These are phyloP conservation scores for Nicotiana attenuata DNA, from an alignment of 257 asterid genomes.

Conservation along the genomic window DNA sequence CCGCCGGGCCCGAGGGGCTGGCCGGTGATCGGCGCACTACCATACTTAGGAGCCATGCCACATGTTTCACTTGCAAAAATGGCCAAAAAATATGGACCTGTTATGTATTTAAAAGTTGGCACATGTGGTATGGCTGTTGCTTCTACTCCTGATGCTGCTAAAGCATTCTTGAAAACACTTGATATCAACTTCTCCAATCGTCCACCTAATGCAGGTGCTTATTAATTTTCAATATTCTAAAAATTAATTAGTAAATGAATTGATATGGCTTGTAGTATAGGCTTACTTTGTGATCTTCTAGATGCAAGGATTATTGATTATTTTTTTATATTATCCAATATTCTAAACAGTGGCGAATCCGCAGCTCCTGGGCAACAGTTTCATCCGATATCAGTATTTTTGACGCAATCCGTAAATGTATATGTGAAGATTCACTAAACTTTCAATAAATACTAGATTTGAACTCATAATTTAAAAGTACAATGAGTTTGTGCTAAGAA, in stretches of 20 bases:
- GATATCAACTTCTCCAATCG: slow-evolving; percentile 39
- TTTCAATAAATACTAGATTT: not conserved
- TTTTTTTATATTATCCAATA: not conserved
- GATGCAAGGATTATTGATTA: not conserved
- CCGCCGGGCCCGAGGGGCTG: slow-evolving; percentile 50
- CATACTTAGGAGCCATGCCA: slow-evolving; percentile 42
- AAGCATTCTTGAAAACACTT: slow-evolving; percentile 36
- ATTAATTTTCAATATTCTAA: not conserved
- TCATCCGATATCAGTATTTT: not conserved
- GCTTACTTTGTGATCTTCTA: not conserved
- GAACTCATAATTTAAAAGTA: not conserved
- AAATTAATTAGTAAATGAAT: not conserved
- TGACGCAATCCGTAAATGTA: not conserved
- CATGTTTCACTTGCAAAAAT: slow-evolving; percentile 38
- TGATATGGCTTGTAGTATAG: not conserved
- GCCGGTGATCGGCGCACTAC: slow-evolving; percentile 45
- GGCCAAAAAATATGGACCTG: slow-evolving; percentile 44
- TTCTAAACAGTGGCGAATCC: not conserved
- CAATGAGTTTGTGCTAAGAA: no score
- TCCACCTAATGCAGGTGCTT: slow-evolving; percentile 35
- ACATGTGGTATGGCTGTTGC: slow-evolving; percentile 39
- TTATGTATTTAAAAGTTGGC: slow-evolving; percentile 43
- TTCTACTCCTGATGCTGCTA: slow-evolving; percentile 40
- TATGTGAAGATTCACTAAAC: not conserved
- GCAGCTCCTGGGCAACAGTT: rapidly evolving